Conservation (phyloP, 345 rosid species). For the Abelmoschus esculentus region DNA sequence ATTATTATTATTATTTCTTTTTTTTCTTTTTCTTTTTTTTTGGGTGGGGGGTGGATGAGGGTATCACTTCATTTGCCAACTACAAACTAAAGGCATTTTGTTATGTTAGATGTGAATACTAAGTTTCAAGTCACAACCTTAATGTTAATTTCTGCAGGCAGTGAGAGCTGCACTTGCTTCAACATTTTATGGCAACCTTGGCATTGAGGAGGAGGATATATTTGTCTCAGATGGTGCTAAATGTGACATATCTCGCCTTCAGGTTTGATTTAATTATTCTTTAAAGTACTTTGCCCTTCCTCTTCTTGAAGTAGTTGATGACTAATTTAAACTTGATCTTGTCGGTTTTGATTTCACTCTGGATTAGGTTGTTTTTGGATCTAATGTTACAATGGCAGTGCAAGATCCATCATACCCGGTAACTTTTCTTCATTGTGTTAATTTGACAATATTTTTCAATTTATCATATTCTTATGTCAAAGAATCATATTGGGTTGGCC, state of each 20-base stretch:
- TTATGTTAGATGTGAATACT: background rate
- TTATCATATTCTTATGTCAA: background rate
- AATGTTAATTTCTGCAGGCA: constrained; percentile 40
- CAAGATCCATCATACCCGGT: constrained; percentile 99
- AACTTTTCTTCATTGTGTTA: constrained; percentile 9
- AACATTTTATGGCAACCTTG: constrained; percentile 63
- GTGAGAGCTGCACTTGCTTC: constrained; percentile 74
- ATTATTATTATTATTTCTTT: no score
- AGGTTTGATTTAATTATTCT: constrained; percentile 38
- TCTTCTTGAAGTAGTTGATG: background rate
- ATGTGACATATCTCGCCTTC: constrained; percentile 93
- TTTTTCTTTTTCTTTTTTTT: no score
- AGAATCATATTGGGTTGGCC: background rate
- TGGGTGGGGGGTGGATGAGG: background rate
- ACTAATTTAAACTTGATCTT: background rate
- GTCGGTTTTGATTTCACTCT: constrained; percentile 11
- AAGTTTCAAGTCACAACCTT: constrained; percentile 1
- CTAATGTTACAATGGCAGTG: constrained; percentile 72
- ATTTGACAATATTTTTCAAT: background rate
- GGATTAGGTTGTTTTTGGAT: constrained; percentile 73
- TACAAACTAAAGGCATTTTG: background rate
- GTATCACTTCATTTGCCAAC: background rate
- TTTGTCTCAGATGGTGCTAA: constrained; percentile 99
- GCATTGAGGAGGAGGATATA: constrained; percentile 73
- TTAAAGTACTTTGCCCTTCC: background rate